Evolutionary conservation across 306 rosid species (phyloP), one percentile per base, ranked within the genome.

Genomic region (Lathyrus aphaca): DNA sequence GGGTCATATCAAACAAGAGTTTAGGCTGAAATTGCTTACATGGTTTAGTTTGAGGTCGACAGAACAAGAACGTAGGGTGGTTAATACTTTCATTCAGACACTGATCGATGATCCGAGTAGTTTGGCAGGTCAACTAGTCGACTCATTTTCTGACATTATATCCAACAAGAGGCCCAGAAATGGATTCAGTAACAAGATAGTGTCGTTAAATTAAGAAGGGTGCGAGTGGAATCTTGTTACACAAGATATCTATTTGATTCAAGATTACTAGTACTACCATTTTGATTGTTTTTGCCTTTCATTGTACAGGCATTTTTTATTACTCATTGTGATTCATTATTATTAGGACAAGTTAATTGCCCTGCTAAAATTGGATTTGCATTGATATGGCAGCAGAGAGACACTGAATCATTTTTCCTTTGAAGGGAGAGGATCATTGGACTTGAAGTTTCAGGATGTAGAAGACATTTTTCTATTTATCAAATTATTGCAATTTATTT

Each of bases 1-100:
- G 80, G 91, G 99, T 54, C 96, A 95, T 73, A 85, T 95, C 66
- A 87, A 91, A 49, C 91, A 85, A 66, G 99, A 95, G 71, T 95
- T 95, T 74, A 83, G 99, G 73, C 73, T 95, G 87, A 95, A 91
- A 75, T 81, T 95, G 86, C 86, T 95, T 77, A 95, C 99, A 38
- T 95, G 99, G 99, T 95, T 91, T 81, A 95, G 99, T 85, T 86
- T 95, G 88, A 89, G 99, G 82, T 86, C 99, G 17, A 87, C 97
- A 1, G 99, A 95, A 76, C 99, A 91, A 81, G 96, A 95, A 72
- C 96, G 99, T 43, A 82, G 99, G 79, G 99, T 95, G 85, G 99
- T 95, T 44, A 91, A 95, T 76, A 91, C 99, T 61, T 95, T 91
- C 76, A 95, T 95, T 81, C 99, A 95, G 72, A 91, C 99, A 21